A percentile compares a stretch with the other conserved stretches of the same genome.
These are phyloP conservation scores for Puccinia hordei DNA, from an alignment of 1,284 basidiomycete genomes.

Conservation along the genomic window DNA sequence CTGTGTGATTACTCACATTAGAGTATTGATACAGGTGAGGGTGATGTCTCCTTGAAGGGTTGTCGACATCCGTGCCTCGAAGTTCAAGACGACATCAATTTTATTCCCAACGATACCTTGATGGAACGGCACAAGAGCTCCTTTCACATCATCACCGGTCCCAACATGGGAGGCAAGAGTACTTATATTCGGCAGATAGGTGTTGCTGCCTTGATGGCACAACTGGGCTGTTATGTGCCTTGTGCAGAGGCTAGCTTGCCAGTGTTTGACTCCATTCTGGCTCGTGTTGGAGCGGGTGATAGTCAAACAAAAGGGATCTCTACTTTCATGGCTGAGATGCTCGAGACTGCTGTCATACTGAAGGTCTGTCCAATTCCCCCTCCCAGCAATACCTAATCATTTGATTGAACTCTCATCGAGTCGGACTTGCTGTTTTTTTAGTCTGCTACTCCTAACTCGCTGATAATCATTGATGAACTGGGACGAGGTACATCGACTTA, in stretches of 20 bases:
- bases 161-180: slow-evolving; percentile 95
- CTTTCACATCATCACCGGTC: slow-evolving; percentile 68
- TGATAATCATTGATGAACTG: slow-evolving; percentile 98
- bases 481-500: slow-evolving; percentile 98
- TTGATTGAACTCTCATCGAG: not conserved
- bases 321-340: slow-evolving; percentile 99
- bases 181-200: slow-evolving; percentile 68
- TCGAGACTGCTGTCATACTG: slow-evolving; percentile 93
- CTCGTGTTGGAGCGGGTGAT: slow-evolving; percentile 95
- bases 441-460: slow-evolving; percentile 86
- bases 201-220: slow-evolving; percentile 91
- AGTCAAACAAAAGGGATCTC: slow-evolving; percentile 96
- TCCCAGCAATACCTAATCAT: not conserved
- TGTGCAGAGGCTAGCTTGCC: slow-evolving; percentile 78
- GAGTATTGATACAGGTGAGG: slow-evolving; percentile 65
- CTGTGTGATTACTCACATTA: slow-evolving; percentile 1
- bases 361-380: slow-evolving; percentile 65
- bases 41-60: slow-evolving; percentile 74
- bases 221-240: slow-evolving; percentile 92
- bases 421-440: slow-evolving; percentile 58
- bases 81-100: slow-evolving; percentile 90
- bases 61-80: slow-evolving; percentile 95
- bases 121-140: slow-evolving; percentile 70
- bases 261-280: slow-evolving; percentile 93
- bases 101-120: slow-evolving; percentile 91